Evolutionary conservation across 164 flowering plant genomes (phyloP).

Genomic region (Kalanchoe fedtschenkoi): DNA sequence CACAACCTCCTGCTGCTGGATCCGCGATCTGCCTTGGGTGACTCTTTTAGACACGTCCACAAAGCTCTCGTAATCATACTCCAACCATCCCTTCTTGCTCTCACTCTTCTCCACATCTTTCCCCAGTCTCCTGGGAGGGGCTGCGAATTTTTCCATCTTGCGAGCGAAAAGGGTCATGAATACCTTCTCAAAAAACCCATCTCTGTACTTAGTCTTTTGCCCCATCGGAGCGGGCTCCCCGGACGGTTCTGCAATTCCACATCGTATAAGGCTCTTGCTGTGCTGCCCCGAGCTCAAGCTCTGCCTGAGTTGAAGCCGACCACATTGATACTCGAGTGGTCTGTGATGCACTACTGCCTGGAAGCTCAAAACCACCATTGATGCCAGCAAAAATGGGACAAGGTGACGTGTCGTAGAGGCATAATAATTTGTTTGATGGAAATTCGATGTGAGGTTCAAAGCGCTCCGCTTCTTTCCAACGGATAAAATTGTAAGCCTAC

Average conservation of each 20-base stretch:
- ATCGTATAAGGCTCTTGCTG: conserved; percentile 16
- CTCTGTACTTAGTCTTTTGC: conserved; percentile 75
- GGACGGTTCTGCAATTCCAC: conserved; percentile 73
- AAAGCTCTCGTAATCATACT: conserved; percentile 70
- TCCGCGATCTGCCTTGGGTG: conserved; percentile 62
- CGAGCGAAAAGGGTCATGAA: conserved; percentile 85
- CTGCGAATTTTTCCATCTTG: conserved; percentile 78
- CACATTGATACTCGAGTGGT: conserved; percentile 7
- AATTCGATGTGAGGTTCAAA: not conserved
- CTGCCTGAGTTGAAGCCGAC: not conserved
- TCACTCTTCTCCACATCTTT: not conserved
- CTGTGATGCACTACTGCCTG: conserved; percentile 15
- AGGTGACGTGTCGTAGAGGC: not conserved
- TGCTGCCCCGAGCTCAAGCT: conserved; percentile 3
- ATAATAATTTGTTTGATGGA: not conserved
- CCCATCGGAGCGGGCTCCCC: conserved; percentile 91
- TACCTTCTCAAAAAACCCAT: conserved; percentile 69
- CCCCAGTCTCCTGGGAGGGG: conserved; percentile 11
- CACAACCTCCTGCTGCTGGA: conserved; percentile 77
- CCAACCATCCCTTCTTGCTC: conserved; percentile 30
- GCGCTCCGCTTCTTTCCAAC: not conserved
- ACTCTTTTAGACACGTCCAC: conserved; percentile 83
- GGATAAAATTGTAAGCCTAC: not conserved
- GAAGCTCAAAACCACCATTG: conserved; percentile 51
- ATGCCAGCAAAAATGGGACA: not conserved